Base-by-base conservation (phyloP, 2,329 filamentous ascomycete species). In the Didymella sp. region DNA sequence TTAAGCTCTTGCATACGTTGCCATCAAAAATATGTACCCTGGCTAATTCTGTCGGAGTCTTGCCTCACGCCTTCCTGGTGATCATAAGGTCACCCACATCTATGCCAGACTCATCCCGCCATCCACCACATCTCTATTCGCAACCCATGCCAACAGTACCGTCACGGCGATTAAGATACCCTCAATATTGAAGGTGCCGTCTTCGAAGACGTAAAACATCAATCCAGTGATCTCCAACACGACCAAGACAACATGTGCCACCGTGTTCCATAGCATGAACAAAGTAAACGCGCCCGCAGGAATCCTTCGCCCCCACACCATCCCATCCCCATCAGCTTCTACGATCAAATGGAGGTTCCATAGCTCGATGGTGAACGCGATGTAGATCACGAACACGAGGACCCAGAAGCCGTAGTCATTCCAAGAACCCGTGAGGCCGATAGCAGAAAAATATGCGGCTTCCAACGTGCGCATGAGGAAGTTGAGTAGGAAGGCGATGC, bases 401-500 rank as follows among this genome's bases (percentile, higher is more conserved):
- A 38, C 4, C 31, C 31, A 47, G 1, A 25, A 17, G 2, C 12
- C 43, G 12, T 24, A 24, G 30, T 19, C 17, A 4, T 24, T 19
- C n/a, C 4, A 47, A 4, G 44, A 25, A 37, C 19, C 13, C n/a
- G n/a, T n/a, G n/a, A n/a, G n/a, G n/a, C n/a, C n/a, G n/a, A n/a
- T n/a, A n/a, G n/a, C n/a, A n/a, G n/a, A n/a, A n/a, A n/a, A n/a
- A n/a, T n/a, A 47, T 6, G 6, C 15, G 3, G 44, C 27, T 35
- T 47, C 17, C 0, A 47, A 13, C 7, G 21, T 47, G 30, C 46
- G 46, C 33, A 49, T 22, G 9, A 49, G 17, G 1, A 31, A 21
- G n/a, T 30, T 49, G 11, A 37, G 15, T 5, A 49, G 46, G 35
- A 49, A 49, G n/a, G 25, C 33, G 24, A 41, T 40, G 46, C 46